Evolutionary conservation across 768 basidiomycete species (phyloP).

Genomic region (Cystobasidium onofrii): DNA sequence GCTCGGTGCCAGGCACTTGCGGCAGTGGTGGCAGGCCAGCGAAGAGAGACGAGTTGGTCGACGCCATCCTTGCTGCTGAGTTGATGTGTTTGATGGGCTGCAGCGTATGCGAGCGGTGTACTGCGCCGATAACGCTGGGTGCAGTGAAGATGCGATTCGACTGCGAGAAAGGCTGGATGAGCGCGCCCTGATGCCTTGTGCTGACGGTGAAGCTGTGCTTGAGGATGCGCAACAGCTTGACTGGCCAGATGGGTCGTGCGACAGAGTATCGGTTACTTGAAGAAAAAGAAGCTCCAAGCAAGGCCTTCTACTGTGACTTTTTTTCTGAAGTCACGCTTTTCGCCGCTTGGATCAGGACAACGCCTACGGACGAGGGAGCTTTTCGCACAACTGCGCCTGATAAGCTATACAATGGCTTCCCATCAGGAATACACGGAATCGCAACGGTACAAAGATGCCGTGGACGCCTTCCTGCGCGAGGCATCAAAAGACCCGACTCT

Average conservation of each 20-base stretch:
- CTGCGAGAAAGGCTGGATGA: not conserved
- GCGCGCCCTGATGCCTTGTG: not conserved
- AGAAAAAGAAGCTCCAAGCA: too few species aligned
- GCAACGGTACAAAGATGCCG: not conserved
- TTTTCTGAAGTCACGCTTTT: not conserved
- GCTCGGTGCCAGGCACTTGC: conserved; percentile 53
- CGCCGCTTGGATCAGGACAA: not conserved
- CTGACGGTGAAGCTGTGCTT: not conserved
- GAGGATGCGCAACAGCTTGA: conserved; percentile 8
- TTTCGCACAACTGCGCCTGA: not conserved
- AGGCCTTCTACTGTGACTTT: not conserved
- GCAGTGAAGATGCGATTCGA: not conserved
- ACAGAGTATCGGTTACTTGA: not conserved
- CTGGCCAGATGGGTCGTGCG: too few species aligned
- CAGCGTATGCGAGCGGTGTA: not conserved
- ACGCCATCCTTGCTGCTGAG: not conserved
- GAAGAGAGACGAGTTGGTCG: conserved; percentile 23
- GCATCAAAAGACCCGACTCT: not conserved
- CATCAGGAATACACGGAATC: not conserved
- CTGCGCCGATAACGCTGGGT: not conserved
- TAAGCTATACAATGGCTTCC: not conserved
- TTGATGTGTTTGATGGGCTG: not conserved
- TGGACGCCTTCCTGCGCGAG: not conserved
- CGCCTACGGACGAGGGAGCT: too few species aligned
- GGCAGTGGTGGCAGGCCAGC: conserved; percentile 37